phyloP scores from a whole-genome alignment of 2,329 filamentous ascomycete genomes.

The Trichophyton mentagrophytes region DNA sequence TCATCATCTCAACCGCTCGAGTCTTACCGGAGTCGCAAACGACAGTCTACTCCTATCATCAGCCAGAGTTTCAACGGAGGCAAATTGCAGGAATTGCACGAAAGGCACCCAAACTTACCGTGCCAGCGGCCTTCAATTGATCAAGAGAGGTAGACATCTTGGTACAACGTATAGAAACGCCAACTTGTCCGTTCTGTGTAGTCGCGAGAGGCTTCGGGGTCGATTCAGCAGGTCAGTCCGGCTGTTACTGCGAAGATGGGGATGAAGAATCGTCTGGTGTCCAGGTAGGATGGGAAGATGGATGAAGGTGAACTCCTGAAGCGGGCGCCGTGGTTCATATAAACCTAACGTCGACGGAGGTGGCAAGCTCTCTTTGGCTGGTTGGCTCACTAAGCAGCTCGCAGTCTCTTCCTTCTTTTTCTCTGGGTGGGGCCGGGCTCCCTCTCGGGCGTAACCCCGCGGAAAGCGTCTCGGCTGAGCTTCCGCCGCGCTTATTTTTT shows the following conservation, averaged over 20 bases:
- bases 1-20: slow-evolving; percentile 9
- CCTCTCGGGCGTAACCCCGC: neutral
- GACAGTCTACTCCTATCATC: slow-evolving; percentile 55
- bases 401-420: neutral
- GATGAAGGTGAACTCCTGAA: neutral
- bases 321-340: slow-evolving; percentile 1
- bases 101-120: slow-evolving; percentile 50
- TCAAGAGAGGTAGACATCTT: slow-evolving; percentile 80
- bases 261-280: neutral
- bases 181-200: neutral
- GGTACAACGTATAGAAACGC: neutral
- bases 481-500: neutral
- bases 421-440: neutral
- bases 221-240: neutral
- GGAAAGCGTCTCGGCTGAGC: neutral
- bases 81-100: slow-evolving; percentile 6
- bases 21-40: slow-evolving; percentile 87
- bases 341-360: neutral
- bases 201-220: neutral
- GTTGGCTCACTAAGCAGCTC: neutral
- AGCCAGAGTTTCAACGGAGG: neutral
- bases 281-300: neutral
- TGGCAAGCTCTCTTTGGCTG: neutral
- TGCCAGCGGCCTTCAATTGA: slow-evolving; percentile 93
- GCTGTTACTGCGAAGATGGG: neutral